Evolutionary conservation across 176 grass and related monocot species (phyloP).

Genomic region (Saccharum officinarum): DNA sequence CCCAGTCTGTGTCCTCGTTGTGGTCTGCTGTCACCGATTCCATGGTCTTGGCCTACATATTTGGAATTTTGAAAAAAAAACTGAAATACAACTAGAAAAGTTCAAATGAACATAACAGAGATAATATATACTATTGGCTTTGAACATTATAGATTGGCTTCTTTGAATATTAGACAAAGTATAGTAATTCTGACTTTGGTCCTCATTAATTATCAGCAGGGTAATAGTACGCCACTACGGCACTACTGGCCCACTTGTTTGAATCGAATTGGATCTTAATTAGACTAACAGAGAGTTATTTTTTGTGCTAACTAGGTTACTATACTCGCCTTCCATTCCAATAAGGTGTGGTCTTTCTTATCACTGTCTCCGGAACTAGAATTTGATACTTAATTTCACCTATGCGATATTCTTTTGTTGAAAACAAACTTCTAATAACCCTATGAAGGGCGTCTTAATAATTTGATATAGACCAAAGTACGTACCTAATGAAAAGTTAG

Average conservation of each 20-base stretch:
- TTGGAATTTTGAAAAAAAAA: too few species aligned
- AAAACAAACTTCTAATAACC: too few species aligned
- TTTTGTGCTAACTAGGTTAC: not conserved
- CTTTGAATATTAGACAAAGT: not conserved
- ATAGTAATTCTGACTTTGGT: not conserved
- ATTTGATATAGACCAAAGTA: too few species aligned
- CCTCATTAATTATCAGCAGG: not conserved
- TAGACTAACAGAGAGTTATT: not conserved
- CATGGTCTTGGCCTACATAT: slow-evolving; percentile 30
- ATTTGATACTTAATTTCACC: too few species aligned
- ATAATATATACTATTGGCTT: not conserved
- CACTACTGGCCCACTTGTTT: not conserved
- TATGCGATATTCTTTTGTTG: too few species aligned
- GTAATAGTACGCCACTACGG: not conserved
- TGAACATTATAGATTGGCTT: not conserved
- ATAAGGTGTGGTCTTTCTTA: too few species aligned
- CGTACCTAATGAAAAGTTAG: not conserved
- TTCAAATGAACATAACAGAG: not conserved
- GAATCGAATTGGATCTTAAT: not conserved
- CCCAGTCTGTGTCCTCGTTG: slow-evolving; percentile 45
- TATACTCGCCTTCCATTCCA: too few species aligned
- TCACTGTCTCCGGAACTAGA: too few species aligned
- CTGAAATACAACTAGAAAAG: not conserved
- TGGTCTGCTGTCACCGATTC: slow-evolving; percentile 47
- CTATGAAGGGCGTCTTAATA: too few species aligned